Evolutionary conservation across 768 basidiomycete species (phyloP), one percentile per base, ranked within the genome.

Genomic region (Phaffia tasmanica): DNA sequence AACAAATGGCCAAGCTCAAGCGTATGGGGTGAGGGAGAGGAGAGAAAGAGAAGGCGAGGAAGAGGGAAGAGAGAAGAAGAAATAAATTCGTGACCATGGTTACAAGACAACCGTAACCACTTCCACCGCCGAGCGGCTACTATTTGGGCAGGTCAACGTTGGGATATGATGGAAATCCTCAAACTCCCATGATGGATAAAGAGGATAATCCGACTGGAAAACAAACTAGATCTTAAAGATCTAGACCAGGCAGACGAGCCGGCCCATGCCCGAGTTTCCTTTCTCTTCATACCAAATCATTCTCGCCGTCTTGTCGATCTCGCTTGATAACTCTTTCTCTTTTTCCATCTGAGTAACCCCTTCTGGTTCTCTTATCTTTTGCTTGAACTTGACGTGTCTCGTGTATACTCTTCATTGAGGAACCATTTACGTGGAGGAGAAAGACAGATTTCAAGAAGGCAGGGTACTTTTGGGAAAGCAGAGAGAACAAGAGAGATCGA

Each of bases 131-230:
- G 14, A 50, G 47, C 3, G n/a, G 25, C 23, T 46, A 23, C 18
- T 0, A 19, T 16, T 11, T 23, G 14, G 8, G 19, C 5, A 19
- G 32, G 51, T 59, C 19, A 67, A 55, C 8, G 47, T 55, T 15
- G 59, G 59, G 47, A 49, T 59, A 30, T 67, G 61, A 30, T 62
- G 58, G 27, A 62, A 67, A 18, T 30, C 65, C 57, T 59, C 65
- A 67, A 42, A 67, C 62, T 23, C 51, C 50, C 60, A 62, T 67
- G 54, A 67, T 61, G 9, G 54, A 49, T 23, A 62, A 61, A 8
- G 65, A 61, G 51, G 27, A 61, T 62, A 23, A 67, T 35, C 65
- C 62, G 49, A 65, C 57, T 47, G 42, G 18, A 47, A 53, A 19
- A 32, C 6, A 57, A 25, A 0, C 1, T 14, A 21, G n/a, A 4